Evolutionary conservation across 768 basidiomycete species (phyloP).

Genomic region (Xerocomellus dryophilus): DNA sequence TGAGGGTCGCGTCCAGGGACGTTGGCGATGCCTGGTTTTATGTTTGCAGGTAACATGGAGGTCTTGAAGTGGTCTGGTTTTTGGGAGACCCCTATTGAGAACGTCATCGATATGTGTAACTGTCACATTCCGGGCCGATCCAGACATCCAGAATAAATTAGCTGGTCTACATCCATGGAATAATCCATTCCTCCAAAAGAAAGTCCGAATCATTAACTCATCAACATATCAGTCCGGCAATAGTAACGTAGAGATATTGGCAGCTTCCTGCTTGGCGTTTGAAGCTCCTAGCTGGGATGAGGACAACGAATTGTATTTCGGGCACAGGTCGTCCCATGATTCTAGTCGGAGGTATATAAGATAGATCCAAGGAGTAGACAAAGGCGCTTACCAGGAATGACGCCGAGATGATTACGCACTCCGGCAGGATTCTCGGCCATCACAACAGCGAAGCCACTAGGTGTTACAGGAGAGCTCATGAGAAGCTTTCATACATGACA

Average conservation of each 20-base stretch:
- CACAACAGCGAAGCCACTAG: slow-evolving; percentile 28
- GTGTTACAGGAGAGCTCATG: neutral
- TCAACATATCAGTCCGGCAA: slow-evolving; percentile 11
- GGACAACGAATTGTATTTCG: slow-evolving; percentile 17
- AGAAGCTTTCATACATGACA: neutral
- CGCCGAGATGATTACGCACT: slow-evolving; percentile 10
- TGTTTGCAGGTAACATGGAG: slow-evolving; percentile 14
- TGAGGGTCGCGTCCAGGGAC: slow-evolving; percentile 45
- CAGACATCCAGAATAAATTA: neutral
- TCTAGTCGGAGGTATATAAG: slow-evolving; percentile 5
- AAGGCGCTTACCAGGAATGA: slow-evolving; percentile 14
- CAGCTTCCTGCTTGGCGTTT: slow-evolving; percentile 17
- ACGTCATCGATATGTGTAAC: too few relatives aligned
- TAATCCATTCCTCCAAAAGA: neutral
- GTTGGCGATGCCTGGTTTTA: slow-evolving; percentile 42
- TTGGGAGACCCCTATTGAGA: neutral
- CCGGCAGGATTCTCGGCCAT: slow-evolving; percentile 26
- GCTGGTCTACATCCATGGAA: neutral
- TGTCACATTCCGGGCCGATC: too few relatives aligned
- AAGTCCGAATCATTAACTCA: too few relatives aligned
- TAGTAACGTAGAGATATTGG: slow-evolving; percentile 17
- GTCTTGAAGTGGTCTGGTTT: neutral
- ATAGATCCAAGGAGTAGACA: neutral
- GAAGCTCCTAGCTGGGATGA: slow-evolving; percentile 22
- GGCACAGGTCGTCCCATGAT: slow-evolving; percentile 28